Evolutionary conservation across 805 yeast species (phyloP).

Genomic region (Pichia heedii): DNA sequence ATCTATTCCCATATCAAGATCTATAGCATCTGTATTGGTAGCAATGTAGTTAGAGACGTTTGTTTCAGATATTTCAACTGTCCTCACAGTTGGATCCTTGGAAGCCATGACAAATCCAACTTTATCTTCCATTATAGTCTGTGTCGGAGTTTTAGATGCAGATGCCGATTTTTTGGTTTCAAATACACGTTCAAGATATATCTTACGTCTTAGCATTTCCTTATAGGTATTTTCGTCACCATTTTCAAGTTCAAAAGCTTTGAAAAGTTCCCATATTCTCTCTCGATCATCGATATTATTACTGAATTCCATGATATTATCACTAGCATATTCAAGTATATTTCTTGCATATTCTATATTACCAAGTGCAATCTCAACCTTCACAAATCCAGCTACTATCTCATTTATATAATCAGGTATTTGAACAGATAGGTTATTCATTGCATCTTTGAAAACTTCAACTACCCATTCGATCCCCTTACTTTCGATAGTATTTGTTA

Average conservation of each 20-base stretch:
- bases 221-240: conserved; percentile 70
- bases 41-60: conserved; percentile 3
- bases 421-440: conserved; percentile 25
- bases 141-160: neutral
- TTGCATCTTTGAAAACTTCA: conserved; percentile 42
- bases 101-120: conserved; percentile 41
- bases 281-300: conserved; percentile 20
- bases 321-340: conserved; percentile 47
- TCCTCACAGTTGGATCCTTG: neutral
- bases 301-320: conserved; percentile 28
- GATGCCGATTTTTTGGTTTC: too few species aligned
- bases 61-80: neutral
- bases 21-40: conserved; percentile 52
- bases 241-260: conserved; percentile 56
- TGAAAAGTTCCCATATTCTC: conserved; percentile 61
- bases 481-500: conserved; percentile 31
- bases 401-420: conserved; percentile 25
- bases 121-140: conserved; percentile 18
- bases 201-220: conserved; percentile 58
- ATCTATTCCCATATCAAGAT: conserved; percentile 35
- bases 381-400: conserved; percentile 46
- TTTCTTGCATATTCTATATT: conserved; percentile 57
- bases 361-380: conserved; percentile 42
- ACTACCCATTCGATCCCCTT: conserved; percentile 38
- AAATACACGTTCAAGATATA: conserved; percentile 24